Percentiles rank a stretch among this genome's conserved stretches.
These are phyloP conservation scores for Solanum appendiculatum DNA, from an alignment of 257 asterid genomes.

Conservation along the genomic window DNA sequence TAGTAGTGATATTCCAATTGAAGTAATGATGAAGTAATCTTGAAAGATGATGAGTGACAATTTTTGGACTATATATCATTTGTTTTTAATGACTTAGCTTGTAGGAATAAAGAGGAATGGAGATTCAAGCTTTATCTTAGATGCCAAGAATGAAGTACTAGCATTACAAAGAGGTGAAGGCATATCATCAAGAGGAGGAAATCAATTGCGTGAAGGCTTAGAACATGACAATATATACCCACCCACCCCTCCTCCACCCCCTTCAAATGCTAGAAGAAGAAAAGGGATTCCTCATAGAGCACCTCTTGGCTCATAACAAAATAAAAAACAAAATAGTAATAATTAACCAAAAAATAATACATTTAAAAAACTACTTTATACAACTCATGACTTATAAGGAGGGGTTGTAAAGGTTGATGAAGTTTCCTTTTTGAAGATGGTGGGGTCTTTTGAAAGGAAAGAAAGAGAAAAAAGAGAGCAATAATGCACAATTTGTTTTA, in stretches of 20 bases:
- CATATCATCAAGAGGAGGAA: constrained; percentile 36
- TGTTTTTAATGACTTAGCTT: constrained; percentile 34
- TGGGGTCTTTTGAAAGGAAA: constrained; percentile 17
- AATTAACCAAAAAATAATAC: neutral
- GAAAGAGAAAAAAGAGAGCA: constrained; percentile 20
- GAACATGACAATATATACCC: constrained; percentile 75
- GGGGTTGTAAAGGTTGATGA: constrained; percentile 8
- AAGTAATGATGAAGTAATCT: neutral
- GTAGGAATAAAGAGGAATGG: constrained; percentile 83
- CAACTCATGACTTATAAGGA: constrained; percentile 28
- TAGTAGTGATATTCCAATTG: neutral
- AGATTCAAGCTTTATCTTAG: constrained; percentile 56
- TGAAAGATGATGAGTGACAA: neutral
- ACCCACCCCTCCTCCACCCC: constrained; percentile 74
- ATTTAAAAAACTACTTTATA: constrained; percentile 17
- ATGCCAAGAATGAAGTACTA: constrained; percentile 34
- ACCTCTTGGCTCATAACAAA: constrained; percentile 59
- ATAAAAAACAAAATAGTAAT: neutral
- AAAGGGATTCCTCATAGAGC: constrained; percentile 97
- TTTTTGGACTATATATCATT: neutral
- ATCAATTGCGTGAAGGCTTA: constrained; percentile 68
- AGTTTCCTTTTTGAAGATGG: constrained; percentile 5
- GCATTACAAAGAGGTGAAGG: constrained; percentile 48
- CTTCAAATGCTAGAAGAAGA: constrained; percentile 81
- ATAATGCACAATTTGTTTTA: constrained; percentile 41